Evolutionary conservation across 2,329 filamentous ascomycete genomes (phyloP), one percentile per base, ranked within the genome.

Genomic region (Pleoardoris graminearum): DNA sequence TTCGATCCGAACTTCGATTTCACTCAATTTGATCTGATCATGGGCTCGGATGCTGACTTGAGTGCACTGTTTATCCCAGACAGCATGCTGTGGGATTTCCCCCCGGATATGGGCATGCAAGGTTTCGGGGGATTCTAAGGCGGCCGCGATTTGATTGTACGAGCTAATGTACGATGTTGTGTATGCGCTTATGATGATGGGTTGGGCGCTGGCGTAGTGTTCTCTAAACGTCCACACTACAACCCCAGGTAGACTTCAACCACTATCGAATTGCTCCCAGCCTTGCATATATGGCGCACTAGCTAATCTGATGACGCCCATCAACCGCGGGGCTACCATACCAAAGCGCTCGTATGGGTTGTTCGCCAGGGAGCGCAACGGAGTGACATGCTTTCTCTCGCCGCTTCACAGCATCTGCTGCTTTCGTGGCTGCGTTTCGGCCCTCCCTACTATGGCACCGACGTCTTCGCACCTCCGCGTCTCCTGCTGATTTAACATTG

Each of bases 1-100:
- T 70, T 71, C 35, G 70, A 73, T 43, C 57, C 67, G 5, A 71
- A 68, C 46, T 72, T 73, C 25, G 70, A 73, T 37, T 71, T 72
- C 41, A 70, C 68, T 3, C 67, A 69, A 16, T 73, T 73, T 14
- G 70, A 73, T 50, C 53, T 73, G 14, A 66, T 68, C 12, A 70
- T 66, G 6, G 68, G 70, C 7, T 70, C 68, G 14, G 70, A 73
- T 53, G 69, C 68, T 3, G 70, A 73, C 48, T 48, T 73, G 14
- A 68, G 66, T 7, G 70, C 70, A 1, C 52, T 72, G 7, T 73
- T 73, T 45, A 70, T 73, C 30, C 70, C 70, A 12, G 70, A 73
- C 48, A 66, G 65, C 7, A 65, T 69, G 59, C 50, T 72, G 39
- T 73, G 70, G 70, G 59, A 58, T 17, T 65, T 63, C 43, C 50